A percentile compares a stretch with the other conserved stretches of the same genome.
phyloP scores from a whole-genome alignment of 169 alveolate species.

The Amoebophrya sp. region DNA sequence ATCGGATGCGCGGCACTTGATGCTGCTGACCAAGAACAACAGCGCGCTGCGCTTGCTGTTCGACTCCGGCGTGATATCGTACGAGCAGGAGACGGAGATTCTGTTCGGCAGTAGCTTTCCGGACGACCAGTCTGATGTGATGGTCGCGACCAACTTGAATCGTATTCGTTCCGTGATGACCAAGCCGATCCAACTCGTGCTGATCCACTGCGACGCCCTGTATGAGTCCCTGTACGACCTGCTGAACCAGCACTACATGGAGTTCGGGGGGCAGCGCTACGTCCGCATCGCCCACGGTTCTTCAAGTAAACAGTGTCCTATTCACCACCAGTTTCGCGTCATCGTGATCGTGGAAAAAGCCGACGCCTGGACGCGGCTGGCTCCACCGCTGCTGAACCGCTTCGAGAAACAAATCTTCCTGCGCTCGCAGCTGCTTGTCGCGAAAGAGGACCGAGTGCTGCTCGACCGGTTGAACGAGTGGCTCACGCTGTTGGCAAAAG shows the following conservation, averaged over 20 bases:
- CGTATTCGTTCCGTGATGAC: slow-evolving; percentile 36
- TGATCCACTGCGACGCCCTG: slow-evolving; percentile 49
- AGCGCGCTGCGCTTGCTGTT: slow-evolving; percentile 44
- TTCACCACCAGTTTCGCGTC: slow-evolving; percentile 47
- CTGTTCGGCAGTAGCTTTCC: slow-evolving; percentile 50
- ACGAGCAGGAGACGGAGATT: slow-evolving; percentile 4
- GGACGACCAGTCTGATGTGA: slow-evolving; percentile 42
- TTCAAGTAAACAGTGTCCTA: slow-evolving; percentile 45
- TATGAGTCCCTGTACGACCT: slow-evolving; percentile 46
- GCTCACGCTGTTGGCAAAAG: background rate
- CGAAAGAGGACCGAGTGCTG: slow-evolving; percentile 37
- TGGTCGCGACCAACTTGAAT: slow-evolving; percentile 47
- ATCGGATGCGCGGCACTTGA: slow-evolving; percentile 46
- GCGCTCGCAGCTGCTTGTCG: slow-evolving; percentile 39
- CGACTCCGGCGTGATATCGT: slow-evolving; percentile 34
- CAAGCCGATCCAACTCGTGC: slow-evolving; percentile 44
- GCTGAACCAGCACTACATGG: slow-evolving; percentile 52
- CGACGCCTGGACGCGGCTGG: slow-evolving; percentile 40
- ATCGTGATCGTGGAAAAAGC: slow-evolving; percentile 43
- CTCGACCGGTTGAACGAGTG: slow-evolving; percentile 34
- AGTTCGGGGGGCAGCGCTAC: slow-evolving; percentile 47
- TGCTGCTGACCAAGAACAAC: slow-evolving; percentile 48
- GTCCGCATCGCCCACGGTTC: slow-evolving; percentile 50
- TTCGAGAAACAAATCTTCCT: slow-evolving; percentile 47
- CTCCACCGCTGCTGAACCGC: slow-evolving; percentile 46